A percentile compares a stretch with the other conserved stretches of the same genome.
Evolutionary conservation across 108 stramenopile species (phyloP).

Genomic region (Cylindrotheca fusiformis): DNA sequence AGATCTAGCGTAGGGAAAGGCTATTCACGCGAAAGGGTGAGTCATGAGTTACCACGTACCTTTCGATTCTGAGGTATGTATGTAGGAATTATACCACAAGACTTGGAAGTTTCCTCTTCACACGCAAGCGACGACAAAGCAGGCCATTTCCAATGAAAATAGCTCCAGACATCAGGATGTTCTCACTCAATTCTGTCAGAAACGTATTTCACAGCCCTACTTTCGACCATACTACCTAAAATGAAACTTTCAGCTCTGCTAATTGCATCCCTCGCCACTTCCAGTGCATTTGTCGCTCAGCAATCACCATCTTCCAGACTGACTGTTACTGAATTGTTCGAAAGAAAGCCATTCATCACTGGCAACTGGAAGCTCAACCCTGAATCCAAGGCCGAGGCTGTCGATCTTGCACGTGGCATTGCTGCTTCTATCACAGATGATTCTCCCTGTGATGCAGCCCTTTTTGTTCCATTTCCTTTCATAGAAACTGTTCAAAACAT

Average conservation of each 20-base stretch:
- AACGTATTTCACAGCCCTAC: too few species aligned
- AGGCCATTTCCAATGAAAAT: too few species aligned
- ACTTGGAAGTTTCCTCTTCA: too few species aligned
- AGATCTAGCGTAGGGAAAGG: too few species aligned
- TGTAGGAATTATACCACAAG: too few species aligned
- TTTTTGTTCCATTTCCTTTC: slow-evolving; percentile 83
- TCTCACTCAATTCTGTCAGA: too few species aligned
- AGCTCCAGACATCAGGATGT: too few species aligned
- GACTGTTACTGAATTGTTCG: slow-evolving; percentile 10
- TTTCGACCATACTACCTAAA: too few species aligned
- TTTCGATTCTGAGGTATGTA: too few species aligned
- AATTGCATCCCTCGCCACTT: slow-evolving; percentile 1
- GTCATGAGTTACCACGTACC: too few species aligned
- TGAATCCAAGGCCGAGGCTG: slow-evolving; percentile 64
- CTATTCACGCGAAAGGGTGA: too few species aligned
- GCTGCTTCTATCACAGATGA: slow-evolving; percentile 51
- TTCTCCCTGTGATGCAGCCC: slow-evolving; percentile 68
- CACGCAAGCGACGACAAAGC: too few species aligned
- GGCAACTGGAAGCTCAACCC: slow-evolving; percentile 98
- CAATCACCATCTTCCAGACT: background rate
- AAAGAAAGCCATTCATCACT: slow-evolving; percentile 81
- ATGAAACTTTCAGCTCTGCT: slow-evolving; percentile 12
- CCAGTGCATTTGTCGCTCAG: slow-evolving; percentile 8
- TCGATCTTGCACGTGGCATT: slow-evolving; percentile 56
- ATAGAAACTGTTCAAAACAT: slow-evolving; percentile 58